Percentiles rank a stretch among this genome's conserved stretches.
These are phyloP conservation scores for Desmodesmus armatus DNA, from an alignment of 139 green algal species.

Conservation along the genomic window DNA sequence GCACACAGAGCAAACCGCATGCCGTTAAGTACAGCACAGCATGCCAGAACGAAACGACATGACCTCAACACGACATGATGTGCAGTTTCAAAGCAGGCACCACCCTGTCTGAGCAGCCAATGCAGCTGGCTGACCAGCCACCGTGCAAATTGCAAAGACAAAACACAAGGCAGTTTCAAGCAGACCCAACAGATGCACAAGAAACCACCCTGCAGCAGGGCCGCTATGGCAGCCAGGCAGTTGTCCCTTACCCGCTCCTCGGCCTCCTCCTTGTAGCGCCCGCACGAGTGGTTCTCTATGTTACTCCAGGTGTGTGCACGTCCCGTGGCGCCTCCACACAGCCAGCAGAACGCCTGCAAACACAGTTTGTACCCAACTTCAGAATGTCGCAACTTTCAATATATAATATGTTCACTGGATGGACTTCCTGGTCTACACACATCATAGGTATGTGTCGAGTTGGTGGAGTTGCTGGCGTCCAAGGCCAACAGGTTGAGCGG, in stretches of 20 bases:
- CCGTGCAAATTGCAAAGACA: background rate
- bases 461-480: too few species aligned
- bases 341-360: constrained; percentile 88
- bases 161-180: background rate
- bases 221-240: background rate
- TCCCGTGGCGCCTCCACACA: constrained; percentile 87
- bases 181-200: background rate
- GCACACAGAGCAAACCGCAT: constrained; percentile 23
- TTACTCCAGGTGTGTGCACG: constrained; percentile 82
- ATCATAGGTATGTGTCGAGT: too few species aligned
- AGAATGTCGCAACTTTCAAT: too few species aligned
- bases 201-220: background rate
- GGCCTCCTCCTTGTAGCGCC: constrained; percentile 83
- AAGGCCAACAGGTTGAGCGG: too few species aligned
- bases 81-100: too few species aligned
- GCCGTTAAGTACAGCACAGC: too few species aligned
- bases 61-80: too few species aligned
- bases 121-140: background rate
- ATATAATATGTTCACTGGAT: too few species aligned
- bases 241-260: constrained; percentile 10
- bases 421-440: too few species aligned
- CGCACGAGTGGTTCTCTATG: constrained; percentile 88
- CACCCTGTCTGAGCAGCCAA: background rate
- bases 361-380: too few species aligned
- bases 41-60: background rate